phyloP scores from a whole-genome alignment of 2,329 filamentous ascomycete genomes.

The Aspergillus tubingensis region DNA sequence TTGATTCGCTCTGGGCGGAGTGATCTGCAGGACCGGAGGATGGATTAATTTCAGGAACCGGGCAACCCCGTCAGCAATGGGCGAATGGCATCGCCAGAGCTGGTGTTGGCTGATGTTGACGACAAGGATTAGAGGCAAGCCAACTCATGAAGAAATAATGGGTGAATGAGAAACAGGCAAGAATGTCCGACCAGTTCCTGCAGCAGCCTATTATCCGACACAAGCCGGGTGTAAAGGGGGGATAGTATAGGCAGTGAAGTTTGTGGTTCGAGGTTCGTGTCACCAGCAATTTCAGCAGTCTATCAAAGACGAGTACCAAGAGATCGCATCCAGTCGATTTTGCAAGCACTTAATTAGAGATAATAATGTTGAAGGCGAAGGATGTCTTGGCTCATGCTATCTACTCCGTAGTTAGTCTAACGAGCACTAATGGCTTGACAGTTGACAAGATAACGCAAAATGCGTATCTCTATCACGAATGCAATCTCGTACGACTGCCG shows the following conservation, averaged over 20 bases:
- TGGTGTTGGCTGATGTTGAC: slow-evolving; percentile 1
- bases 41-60: slow-evolving; percentile 1
- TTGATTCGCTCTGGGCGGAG: neutral
- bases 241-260: neutral
- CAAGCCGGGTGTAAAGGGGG: neutral
- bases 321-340: neutral
- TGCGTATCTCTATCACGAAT: no score
- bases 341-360: neutral
- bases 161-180: neutral
- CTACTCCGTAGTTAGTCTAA: no score
- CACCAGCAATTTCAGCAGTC: neutral
- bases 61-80: neutral
- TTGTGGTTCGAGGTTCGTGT: neutral
- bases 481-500: no score
- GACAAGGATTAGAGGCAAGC: neutral
- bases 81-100: neutral
- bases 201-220: neutral
- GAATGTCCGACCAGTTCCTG: neutral
- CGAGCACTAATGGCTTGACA: no score
- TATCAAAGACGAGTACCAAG: neutral
- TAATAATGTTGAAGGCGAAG: neutral
- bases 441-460: no score
- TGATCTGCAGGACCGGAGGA: neutral
- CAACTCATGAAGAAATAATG: neutral
- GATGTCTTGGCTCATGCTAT: no score